A percentile compares a stretch with the other conserved stretches of the same genome.
Evolutionary conservation across 2,329 filamentous ascomycete genomes (phyloP).

Genomic region (Ascomycota sp.): DNA sequence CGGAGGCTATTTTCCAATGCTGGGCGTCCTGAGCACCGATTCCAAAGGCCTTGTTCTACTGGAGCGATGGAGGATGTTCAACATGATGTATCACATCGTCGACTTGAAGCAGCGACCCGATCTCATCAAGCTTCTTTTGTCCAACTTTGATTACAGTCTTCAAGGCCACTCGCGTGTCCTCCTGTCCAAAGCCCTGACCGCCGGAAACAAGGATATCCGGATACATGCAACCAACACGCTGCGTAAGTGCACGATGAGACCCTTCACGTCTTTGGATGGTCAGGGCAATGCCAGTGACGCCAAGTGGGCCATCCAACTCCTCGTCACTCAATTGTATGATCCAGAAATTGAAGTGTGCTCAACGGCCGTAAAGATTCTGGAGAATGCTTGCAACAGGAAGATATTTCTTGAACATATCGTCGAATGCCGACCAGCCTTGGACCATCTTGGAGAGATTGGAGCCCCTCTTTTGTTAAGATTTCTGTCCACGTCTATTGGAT

Average conservation of each 20-base stretch:
- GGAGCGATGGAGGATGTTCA: conserved; percentile 93
- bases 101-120: conserved; percentile 82
- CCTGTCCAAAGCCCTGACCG: conserved; percentile 81
- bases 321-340: conserved; percentile 98
- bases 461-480: conserved; percentile 84
- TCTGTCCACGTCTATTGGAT: conserved; percentile 86
- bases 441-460: conserved; percentile 91
- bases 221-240: conserved; percentile 77
- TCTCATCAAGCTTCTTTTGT: conserved; percentile 69
- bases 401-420: conserved; percentile 88
- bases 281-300: conserved; percentile 38
- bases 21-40: conserved; percentile 73
- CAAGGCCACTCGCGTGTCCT: conserved; percentile 81
- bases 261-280: conserved; percentile 15
- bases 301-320: conserved; percentile 85
- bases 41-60: conserved; percentile 69
- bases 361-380: conserved; percentile 87
- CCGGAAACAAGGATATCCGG: conserved; percentile 75
- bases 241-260: conserved; percentile 58
- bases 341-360: conserved; percentile 94
- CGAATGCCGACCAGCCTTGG: conserved; percentile 80
- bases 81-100: conserved; percentile 98
- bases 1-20: conserved; percentile 81
- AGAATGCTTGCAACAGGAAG: conserved; percentile 90
- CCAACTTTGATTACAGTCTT: conserved; percentile 80